Evolutionary conservation across 768 basidiomycete genomes (phyloP).

Genomic region (Leccinum rimulosum): DNA sequence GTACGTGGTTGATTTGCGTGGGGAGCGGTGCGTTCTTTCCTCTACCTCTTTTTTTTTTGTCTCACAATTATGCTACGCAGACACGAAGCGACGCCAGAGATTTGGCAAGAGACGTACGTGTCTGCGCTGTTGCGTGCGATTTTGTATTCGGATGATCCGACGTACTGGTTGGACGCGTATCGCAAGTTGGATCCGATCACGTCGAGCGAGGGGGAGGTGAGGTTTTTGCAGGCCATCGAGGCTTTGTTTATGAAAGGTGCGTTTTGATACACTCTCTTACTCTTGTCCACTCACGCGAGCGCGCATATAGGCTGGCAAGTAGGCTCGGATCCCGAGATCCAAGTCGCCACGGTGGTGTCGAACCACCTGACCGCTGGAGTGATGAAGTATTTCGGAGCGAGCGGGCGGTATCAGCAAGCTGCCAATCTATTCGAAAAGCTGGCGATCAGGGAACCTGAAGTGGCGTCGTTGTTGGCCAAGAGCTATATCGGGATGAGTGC

Average conservation of each 20-base stretch:
- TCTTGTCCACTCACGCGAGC: not conserved
- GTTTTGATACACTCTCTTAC: not conserved
- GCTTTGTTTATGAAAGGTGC: slow-evolving; percentile 82
- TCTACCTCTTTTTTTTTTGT: not conserved
- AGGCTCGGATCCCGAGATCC: slow-evolving; percentile 97
- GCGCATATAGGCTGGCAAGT: slow-evolving; percentile 85
- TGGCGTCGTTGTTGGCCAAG: slow-evolving; percentile 80
- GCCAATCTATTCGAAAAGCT: slow-evolving; percentile 95
- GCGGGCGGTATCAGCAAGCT: slow-evolving; percentile 80
- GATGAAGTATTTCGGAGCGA: slow-evolving; percentile 95
- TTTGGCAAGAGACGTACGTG: slow-evolving; percentile 98
- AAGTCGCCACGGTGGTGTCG: slow-evolving; percentile 93
- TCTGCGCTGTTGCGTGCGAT: slow-evolving; percentile 90
- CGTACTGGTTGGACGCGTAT: slow-evolving; percentile 88
- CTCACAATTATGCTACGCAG: slow-evolving; percentile 23
- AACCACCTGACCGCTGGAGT: slow-evolving; percentile 95
- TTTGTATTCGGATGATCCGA: slow-evolving; percentile 93
- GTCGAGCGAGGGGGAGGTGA: slow-evolving; percentile 79
- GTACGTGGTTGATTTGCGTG: slow-evolving; percentile 90
- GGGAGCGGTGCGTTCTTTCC: slow-evolving; percentile 69
- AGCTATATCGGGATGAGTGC: slow-evolving; percentile 97
- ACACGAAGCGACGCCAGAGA: slow-evolving; percentile 84
- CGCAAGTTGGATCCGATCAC: slow-evolving; percentile 96
- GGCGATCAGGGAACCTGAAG: slow-evolving; percentile 81
- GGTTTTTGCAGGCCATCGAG: slow-evolving; percentile 90